Evolutionary conservation across 2,329 filamentous ascomycete species (phyloP), one percentile per base, ranked within the genome.

Genomic region (Camptophora hylomeconis): DNA sequence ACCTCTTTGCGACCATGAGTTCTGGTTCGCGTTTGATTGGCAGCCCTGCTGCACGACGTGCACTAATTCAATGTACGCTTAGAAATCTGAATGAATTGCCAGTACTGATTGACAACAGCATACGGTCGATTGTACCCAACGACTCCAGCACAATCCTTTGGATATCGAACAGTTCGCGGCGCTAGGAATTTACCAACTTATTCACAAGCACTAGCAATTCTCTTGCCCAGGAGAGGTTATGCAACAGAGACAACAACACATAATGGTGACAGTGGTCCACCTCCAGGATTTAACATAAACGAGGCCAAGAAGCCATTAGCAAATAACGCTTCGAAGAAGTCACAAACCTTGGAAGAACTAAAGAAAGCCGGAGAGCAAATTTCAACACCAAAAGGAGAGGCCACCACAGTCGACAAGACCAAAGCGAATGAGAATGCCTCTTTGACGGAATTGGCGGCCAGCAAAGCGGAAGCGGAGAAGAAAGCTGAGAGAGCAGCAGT

Each of bases 271-370:
- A 63, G 67, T 31, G 75, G 70, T 26, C 86, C 83, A 24, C 86
- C 86, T 33, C 86, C 84, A 9, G 86, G 86, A 16, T 94, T 93
- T 64, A 86, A 89, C 51, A 65, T 80, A n/a, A 76, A 87, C 48
- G 67, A 83, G 60, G 86, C 86, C 43, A 87, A 84, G 69, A 87
- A 84, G 52, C 80, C 84, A 8, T 61, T 89, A 26, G 58, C 73
- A 2, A 71, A 72, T 47, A 70, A 77, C 31, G 42, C 39, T 24
- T 29, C 45, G 10, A 45, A 53, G 20, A 45, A 49, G 26, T 31
- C 41, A 9, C 26, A 36, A 6, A 38, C 40, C 3, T 33, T 39
- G 4, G 39, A 47, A 17, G 38, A 46, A 10, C 24, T 38, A 16
- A 42, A 40, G 28, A 21, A 42, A 19, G 32, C 37, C 19, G 30